Evolutionary conservation across 306 rosid genomes (phyloP).

Genomic region (Acmispon strigosus): DNA sequence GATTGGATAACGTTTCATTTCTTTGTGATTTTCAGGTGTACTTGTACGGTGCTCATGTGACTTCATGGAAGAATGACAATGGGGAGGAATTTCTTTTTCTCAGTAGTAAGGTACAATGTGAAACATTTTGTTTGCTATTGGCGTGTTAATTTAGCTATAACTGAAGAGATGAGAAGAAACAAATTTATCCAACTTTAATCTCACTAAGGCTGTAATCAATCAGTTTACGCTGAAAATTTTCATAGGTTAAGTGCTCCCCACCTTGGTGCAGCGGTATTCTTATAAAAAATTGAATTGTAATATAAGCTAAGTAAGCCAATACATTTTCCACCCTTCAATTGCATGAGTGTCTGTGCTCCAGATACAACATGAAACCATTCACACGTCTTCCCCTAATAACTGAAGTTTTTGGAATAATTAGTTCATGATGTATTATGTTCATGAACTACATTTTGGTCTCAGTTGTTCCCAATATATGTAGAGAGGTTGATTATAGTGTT

Average conservation of each 20-base stretch:
- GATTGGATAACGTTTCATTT: neutral
- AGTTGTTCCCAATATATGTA: too few species aligned
- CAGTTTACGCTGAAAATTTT: neutral
- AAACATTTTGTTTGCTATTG: neutral
- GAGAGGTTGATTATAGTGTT: too few species aligned
- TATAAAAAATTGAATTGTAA: too few species aligned
- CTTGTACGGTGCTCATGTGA: constrained; percentile 76
- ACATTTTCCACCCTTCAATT: too few species aligned
- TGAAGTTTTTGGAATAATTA: too few species aligned
- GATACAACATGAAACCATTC: too few species aligned
- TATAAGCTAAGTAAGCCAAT: too few species aligned
- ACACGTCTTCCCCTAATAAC: too few species aligned
- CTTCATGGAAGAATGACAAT: constrained; percentile 85
- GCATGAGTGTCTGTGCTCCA: too few species aligned
- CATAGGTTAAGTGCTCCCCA: neutral
- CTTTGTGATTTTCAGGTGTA: constrained; percentile 47
- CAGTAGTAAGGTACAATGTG: constrained; percentile 47
- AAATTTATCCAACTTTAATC: neutral
- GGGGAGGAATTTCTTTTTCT: constrained; percentile 77
- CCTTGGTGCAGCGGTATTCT: too few species aligned
- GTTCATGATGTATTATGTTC: too few species aligned
- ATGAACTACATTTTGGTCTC: too few species aligned
- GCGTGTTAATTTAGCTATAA: neutral
- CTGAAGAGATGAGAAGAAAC: neutral
- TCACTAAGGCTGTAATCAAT: neutral